Conservation (phyloP, 2,329 filamentous ascomycete genomes). For the Bipolaris oryzae region DNA sequence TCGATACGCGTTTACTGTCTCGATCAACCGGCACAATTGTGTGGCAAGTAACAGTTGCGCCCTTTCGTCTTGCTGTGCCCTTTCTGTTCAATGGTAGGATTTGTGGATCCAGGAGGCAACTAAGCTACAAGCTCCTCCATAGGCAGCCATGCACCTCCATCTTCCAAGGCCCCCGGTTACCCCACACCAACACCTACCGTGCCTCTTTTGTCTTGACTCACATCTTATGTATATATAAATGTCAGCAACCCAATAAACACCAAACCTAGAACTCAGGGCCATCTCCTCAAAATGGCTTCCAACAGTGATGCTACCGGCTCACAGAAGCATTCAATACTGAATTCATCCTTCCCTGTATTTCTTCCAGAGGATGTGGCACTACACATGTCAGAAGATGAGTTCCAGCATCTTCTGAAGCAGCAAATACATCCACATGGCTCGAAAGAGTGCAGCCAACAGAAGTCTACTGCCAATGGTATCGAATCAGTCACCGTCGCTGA, state of each 20-base stretch:
- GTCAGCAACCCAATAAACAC: background rate
- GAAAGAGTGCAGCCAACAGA: conserved; percentile 8
- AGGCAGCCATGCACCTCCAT: background rate
- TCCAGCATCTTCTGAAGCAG: conserved; percentile 22
- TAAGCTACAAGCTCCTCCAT: background rate
- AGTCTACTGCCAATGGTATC: conserved; percentile 2
- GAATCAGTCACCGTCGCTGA: background rate
- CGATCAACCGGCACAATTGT: too few species aligned
- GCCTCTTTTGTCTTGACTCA: background rate
- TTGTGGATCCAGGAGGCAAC: background rate
- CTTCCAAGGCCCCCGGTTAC: background rate
- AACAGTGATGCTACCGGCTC: background rate
- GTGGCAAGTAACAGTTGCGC: background rate
- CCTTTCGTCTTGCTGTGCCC: background rate
- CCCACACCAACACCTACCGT: background rate
- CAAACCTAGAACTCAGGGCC: background rate
- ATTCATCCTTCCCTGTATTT: conserved; percentile 32
- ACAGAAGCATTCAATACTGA: conserved; percentile 23
- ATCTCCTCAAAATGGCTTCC: conserved; percentile 8
- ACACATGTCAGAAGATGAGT: conserved; percentile 28
- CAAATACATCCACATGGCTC: conserved; percentile 2
- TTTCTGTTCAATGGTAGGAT: background rate
- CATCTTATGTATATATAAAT: background rate
- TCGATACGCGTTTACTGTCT: background rate
- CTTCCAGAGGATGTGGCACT: conserved; percentile 26